phyloP scores from a whole-genome alignment of 352 stramenopile genomes.

The Phytophthora constricta region DNA sequence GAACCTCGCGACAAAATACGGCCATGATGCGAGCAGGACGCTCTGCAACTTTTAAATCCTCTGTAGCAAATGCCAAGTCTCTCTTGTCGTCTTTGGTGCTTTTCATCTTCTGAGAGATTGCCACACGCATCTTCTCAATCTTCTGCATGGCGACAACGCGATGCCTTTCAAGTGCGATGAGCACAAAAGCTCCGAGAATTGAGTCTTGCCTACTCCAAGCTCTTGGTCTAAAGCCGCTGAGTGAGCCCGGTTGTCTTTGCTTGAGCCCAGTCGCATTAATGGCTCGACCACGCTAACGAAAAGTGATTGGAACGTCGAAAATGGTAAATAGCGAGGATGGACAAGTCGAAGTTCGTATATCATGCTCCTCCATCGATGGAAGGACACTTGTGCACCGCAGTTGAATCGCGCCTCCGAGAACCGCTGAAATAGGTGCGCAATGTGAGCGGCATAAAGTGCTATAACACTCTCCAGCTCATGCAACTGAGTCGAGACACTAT shows the following conservation, averaged over 20 bases:
- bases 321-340: slow-evolving; percentile 29
- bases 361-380: slow-evolving; percentile 46
- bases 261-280: no score
- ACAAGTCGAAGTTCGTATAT: slow-evolving; percentile 39
- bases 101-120: slow-evolving; percentile 2
- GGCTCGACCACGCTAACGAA: slow-evolving; percentile 27
- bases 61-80: not conserved
- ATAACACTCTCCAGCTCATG: slow-evolving; percentile 48
- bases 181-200: slow-evolving; percentile 41
- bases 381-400: slow-evolving; percentile 28
- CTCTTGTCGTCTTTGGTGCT: not conserved
- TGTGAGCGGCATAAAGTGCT: slow-evolving; percentile 44
- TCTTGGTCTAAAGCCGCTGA: slow-evolving; percentile 24
- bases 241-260: no score
- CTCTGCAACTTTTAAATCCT: slow-evolving; percentile 6
- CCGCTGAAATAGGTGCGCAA: slow-evolving; percentile 53
- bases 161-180: slow-evolving; percentile 37
- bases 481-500: slow-evolving; percentile 2
- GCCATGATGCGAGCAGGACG: slow-evolving; percentile 46
- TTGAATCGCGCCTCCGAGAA: slow-evolving; percentile 43
- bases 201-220: slow-evolving; percentile 23
- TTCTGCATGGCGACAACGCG: slow-evolving; percentile 12
- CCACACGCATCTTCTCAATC: slow-evolving; percentile 9
- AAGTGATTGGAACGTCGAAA: slow-evolving; percentile 26
- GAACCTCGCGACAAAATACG: slow-evolving; percentile 47